A percentile compares a stretch with the other conserved stretches of the same genome.
Conservation (phyloP, 2,329 filamentous ascomycete species). For the Pseudogymnoascus destructans region DNA sequence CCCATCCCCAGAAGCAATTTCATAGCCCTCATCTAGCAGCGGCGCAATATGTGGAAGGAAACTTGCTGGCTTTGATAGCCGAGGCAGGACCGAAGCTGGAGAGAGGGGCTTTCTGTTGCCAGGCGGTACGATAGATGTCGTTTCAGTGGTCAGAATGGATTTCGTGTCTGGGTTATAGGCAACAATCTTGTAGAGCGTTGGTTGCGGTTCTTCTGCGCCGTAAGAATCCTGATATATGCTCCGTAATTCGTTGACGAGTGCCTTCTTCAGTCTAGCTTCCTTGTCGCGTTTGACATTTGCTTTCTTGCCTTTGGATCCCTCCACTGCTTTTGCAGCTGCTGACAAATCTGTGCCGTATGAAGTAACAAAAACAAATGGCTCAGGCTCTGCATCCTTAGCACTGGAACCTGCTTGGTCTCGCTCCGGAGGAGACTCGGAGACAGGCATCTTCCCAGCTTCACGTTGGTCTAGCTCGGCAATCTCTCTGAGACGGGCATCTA, state of each 20-base stretch:
- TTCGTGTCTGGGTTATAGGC: constrained; percentile 50
- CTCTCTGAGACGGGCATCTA: constrained; percentile 15
- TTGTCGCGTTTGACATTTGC: neutral
- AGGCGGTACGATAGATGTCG: constrained; percentile 40
- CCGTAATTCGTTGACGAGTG: constrained; percentile 28
- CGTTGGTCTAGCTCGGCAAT: constrained; percentile 12
- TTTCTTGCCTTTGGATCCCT: constrained; percentile 9
- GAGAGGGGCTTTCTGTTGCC: constrained; percentile 35
- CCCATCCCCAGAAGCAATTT: constrained; percentile 49
- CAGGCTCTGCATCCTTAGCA: neutral
- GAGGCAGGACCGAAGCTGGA: constrained; percentile 46
- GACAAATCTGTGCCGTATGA: constrained; percentile 10
- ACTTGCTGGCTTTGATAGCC: constrained; percentile 47
- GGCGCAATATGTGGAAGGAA: constrained; percentile 51
- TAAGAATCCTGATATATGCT: constrained; percentile 32
- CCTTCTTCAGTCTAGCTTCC: constrained; percentile 19
- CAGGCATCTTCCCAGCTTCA: constrained; percentile 28
- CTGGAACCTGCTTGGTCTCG: neutral
- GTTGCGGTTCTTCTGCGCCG: constrained; percentile 27
- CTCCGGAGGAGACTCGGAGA: neutral
- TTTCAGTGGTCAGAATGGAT: constrained; percentile 45
- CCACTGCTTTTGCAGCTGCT: constrained; percentile 16
- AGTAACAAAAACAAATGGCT: constrained; percentile 2
- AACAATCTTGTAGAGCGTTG: constrained; percentile 47
- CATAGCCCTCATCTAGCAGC: constrained; percentile 49